Conservation (phyloP, 441 rosid genomes). For the Rhodomyrtus psidioides region DNA sequence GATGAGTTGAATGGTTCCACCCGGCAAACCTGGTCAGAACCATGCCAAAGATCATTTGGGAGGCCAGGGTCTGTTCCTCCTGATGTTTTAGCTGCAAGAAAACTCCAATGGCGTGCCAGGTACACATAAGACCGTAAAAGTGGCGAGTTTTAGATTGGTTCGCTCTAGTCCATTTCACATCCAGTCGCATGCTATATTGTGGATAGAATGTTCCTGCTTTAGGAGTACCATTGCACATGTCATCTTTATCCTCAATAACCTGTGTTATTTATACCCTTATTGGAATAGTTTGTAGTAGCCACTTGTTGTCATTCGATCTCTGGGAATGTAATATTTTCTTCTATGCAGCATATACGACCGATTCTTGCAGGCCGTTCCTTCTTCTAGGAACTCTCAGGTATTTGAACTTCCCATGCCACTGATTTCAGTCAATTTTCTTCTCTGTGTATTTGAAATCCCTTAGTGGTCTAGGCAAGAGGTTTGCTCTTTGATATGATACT, state of each 20-base stretch:
- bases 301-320: background rate
- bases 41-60: constrained; percentile 54
- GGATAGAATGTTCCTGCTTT: background rate
- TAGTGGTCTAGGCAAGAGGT: background rate
- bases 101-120: constrained; percentile 67
- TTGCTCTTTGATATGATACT: background rate
- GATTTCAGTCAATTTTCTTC: background rate
- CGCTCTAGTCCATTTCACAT: background rate
- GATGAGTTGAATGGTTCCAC: constrained; percentile 2
- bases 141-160: background rate
- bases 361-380: constrained; percentile 38
- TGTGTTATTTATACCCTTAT: background rate
- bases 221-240: background rate
- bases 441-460: background rate
- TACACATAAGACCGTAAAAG: background rate
- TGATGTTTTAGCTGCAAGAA: constrained; percentile 29
- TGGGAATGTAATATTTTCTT: background rate
- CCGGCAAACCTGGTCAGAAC: constrained; percentile 32
- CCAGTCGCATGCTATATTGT: background rate
- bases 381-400: constrained; percentile 30
- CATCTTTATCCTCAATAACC: background rate
- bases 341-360: constrained; percentile 39
- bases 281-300: background rate
- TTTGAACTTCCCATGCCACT: background rate
- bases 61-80: constrained; percentile 33